These are phyloP conservation scores for Rhizopus sp. DNA, from an alignment of 371 early-diverging fungal genomes.

Conservation along the genomic window DNA sequence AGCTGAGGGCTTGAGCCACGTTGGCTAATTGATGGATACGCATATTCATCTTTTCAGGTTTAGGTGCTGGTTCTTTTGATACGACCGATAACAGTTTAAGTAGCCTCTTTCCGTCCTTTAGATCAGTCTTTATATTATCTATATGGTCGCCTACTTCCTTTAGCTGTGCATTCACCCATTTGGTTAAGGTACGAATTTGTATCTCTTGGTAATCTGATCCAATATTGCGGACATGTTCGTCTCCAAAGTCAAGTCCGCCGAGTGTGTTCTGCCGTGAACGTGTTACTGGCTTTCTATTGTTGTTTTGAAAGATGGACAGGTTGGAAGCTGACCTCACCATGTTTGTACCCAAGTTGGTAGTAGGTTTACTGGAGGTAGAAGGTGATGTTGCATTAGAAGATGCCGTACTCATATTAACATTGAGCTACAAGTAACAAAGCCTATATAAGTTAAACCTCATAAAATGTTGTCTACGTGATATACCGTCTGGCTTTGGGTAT, in stretches of 20 bases:
- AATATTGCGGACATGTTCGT: slow-evolving; percentile 42
- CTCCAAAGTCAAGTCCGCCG: slow-evolving; percentile 24
- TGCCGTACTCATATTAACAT: slow-evolving; percentile 26
- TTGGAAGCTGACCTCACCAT: slow-evolving; percentile 27
- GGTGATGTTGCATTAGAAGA: slow-evolving; percentile 29
- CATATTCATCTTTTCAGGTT: slow-evolving; percentile 66
- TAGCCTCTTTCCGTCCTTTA: slow-evolving; percentile 65
- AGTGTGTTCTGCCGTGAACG: slow-evolving; percentile 29
- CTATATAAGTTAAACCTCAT: not conserved
- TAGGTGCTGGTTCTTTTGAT: slow-evolving; percentile 54
- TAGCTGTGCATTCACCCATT: slow-evolving; percentile 83
- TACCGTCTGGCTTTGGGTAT: not conserved
- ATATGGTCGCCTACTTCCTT: slow-evolving; percentile 42
- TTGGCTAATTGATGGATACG: slow-evolving; percentile 84
- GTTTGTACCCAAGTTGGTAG: slow-evolving; percentile 12
- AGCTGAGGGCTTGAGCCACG: slow-evolving; percentile 71
- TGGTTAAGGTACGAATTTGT: slow-evolving; percentile 79
- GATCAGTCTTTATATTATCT: slow-evolving; percentile 56
- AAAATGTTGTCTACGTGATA: not conserved
- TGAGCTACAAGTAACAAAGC: slow-evolving; percentile 4
- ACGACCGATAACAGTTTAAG: slow-evolving; percentile 62
- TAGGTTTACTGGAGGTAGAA: slow-evolving; percentile 20
- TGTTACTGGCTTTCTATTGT: slow-evolving; percentile 11
- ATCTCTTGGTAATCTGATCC: slow-evolving; percentile 59
- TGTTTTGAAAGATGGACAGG: slow-evolving; percentile 23